A percentile compares a stretch with the other conserved stretches of the same genome.
Conservation (phyloP, 768 basidiomycete species). For the Suillus alpinus region DNA sequence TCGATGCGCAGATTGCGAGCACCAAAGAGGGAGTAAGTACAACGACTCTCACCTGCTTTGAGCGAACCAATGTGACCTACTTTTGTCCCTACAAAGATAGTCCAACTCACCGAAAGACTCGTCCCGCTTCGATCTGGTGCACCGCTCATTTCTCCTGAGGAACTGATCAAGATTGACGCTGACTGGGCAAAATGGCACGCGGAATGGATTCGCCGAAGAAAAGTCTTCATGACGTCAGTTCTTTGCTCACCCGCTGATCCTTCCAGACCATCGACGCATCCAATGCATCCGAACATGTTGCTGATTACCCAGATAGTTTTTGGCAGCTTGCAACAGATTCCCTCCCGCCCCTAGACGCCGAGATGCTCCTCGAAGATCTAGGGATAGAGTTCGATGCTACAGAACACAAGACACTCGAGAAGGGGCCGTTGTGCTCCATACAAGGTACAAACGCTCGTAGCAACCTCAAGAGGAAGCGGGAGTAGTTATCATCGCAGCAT, state of each 20-base stretch:
- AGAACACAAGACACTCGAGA: slow-evolving; percentile 69
- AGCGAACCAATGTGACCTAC: slow-evolving; percentile 2
- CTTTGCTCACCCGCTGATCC: background rate
- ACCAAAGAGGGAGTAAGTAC: slow-evolving; percentile 50
- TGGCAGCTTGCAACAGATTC: slow-evolving; percentile 72
- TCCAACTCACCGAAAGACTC: slow-evolving; percentile 47
- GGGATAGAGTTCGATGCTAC: slow-evolving; percentile 76
- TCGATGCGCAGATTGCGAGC: slow-evolving; percentile 53
- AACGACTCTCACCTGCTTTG: slow-evolving; percentile 11
- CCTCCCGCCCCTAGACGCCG: slow-evolving; percentile 62
- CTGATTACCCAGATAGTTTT: slow-evolving; percentile 46
- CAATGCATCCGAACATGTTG: background rate
- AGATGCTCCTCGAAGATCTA: slow-evolving; percentile 69
- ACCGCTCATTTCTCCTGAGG: slow-evolving; percentile 66
- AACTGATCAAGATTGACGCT: slow-evolving; percentile 61
- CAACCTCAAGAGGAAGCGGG: slow-evolving; percentile 53
- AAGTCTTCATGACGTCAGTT: slow-evolving; percentile 51
- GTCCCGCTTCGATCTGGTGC: slow-evolving; percentile 62
- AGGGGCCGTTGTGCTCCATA: slow-evolving; percentile 50
- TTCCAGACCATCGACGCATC: background rate
- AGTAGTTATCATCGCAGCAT: slow-evolving; percentile 10
- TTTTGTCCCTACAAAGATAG: slow-evolving; percentile 38
- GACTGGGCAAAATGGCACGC: slow-evolving; percentile 81
- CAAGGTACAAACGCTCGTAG: slow-evolving; percentile 28
- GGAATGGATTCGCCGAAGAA: slow-evolving; percentile 77